phyloP scores from a whole-genome alignment of 495 filamentous ascomycete species.

The Talaromyces nanjingensis region DNA sequence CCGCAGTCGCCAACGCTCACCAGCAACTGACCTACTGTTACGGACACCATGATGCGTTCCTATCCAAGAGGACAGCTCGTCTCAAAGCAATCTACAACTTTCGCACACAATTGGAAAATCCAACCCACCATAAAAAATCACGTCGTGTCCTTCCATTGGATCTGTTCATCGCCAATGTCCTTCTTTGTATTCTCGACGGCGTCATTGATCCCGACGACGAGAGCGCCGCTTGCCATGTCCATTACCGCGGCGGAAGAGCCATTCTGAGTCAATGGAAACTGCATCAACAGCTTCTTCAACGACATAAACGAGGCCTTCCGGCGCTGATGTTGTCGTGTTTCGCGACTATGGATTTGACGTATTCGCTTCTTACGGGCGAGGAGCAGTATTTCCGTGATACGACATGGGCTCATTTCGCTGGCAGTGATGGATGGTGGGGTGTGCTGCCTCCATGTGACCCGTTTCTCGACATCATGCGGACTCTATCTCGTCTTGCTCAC shows the following conservation, averaged over 20 bases:
- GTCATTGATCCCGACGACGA: slow-evolving; percentile 28
- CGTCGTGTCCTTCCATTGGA: slow-evolving; percentile 11
- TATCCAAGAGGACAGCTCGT: slow-evolving; percentile 23
- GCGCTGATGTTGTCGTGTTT: slow-evolving; percentile 31
- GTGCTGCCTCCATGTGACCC: background rate
- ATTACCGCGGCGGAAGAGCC: slow-evolving; percentile 29
- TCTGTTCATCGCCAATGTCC: slow-evolving; percentile 29
- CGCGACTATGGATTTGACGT: slow-evolving; percentile 30
- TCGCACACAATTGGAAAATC: slow-evolving; percentile 16
- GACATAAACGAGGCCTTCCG: slow-evolving; percentile 22
- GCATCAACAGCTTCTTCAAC: slow-evolving; percentile 15
- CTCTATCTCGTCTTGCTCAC: slow-evolving; percentile 6
- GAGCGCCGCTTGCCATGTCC: slow-evolving; percentile 25
- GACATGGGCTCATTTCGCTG: slow-evolving; percentile 7
- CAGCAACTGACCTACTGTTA: slow-evolving; percentile 17
- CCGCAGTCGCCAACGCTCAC: slow-evolving; percentile 26
- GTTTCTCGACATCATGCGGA: slow-evolving; percentile 9
- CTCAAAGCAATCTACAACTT: slow-evolving; percentile 24
- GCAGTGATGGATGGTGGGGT: slow-evolving; percentile 10
- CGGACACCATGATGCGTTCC: slow-evolving; percentile 14
- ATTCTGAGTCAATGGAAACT: slow-evolving; percentile 28
- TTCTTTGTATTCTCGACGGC: slow-evolving; percentile 32
- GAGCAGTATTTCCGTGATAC: slow-evolving; percentile 9
- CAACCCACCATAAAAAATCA: slow-evolving; percentile 10
- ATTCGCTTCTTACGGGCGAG: slow-evolving; percentile 7